Evolutionary conservation across 495 filamentous ascomycete species (phyloP).

Genomic region (Xylaria scruposa): DNA sequence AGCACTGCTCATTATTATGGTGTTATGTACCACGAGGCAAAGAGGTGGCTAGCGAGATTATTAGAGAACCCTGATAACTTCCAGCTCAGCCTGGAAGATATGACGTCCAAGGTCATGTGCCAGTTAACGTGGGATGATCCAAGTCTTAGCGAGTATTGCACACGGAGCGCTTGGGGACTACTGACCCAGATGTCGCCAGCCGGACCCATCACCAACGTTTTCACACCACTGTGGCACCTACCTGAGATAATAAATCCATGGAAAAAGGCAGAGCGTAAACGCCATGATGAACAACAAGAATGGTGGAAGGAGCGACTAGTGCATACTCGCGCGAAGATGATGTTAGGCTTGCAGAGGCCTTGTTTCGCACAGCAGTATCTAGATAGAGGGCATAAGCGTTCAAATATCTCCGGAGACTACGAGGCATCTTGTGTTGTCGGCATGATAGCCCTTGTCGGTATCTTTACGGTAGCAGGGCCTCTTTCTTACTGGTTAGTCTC

Average conservation of each 20-base stretch:
- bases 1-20: constrained; percentile 46
- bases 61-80: constrained; percentile 48
- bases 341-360: constrained; percentile 36
- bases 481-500: constrained; percentile 50
- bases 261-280: constrained; percentile 48
- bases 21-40: constrained; percentile 48
- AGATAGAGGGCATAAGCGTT: constrained; percentile 44
- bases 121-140: constrained; percentile 49
- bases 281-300: constrained; percentile 48
- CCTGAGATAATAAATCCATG: constrained; percentile 48
- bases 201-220: constrained; percentile 52
- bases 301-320: constrained; percentile 48
- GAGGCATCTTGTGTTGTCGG: constrained; percentile 50
- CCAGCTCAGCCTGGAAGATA: constrained; percentile 47
- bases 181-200: constrained; percentile 52
- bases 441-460: constrained; percentile 52
- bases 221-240: constrained; percentile 51
- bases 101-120: constrained; percentile 52
- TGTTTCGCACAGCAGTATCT: constrained; percentile 49
- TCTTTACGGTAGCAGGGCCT: constrained; percentile 52
- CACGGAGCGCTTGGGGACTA: constrained; percentile 47
- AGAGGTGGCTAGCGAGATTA: constrained; percentile 48
- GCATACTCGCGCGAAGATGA: constrained; percentile 33
- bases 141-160: constrained; percentile 43
- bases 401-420: constrained; percentile 46